Evolutionary conservation across 2,329 filamentous ascomycete species (phyloP).

Genomic region (Sporothrix dimorphospora): DNA sequence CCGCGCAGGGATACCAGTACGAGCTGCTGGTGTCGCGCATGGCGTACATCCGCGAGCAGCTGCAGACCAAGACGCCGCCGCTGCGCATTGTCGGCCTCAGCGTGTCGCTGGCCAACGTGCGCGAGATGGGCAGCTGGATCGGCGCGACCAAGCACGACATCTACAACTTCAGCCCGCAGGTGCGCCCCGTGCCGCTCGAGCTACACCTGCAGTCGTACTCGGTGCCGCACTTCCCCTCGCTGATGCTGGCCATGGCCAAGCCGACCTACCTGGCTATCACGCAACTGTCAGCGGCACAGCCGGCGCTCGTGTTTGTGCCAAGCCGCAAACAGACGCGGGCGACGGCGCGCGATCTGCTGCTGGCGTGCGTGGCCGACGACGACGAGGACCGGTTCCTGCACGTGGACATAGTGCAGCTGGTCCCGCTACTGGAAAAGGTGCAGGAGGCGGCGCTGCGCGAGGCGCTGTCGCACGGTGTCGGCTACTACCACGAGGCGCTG

Average conservation of each 20-base stretch:
- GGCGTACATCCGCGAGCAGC: slow-evolving; percentile 91
- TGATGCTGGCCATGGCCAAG: slow-evolving; percentile 98
- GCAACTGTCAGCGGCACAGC: slow-evolving; percentile 85
- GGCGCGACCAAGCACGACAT: slow-evolving; percentile 97
- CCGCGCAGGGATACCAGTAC: slow-evolving; percentile 83
- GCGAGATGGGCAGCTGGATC: slow-evolving; percentile 96
- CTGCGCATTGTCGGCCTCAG: slow-evolving; percentile 88
- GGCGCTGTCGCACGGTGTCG: slow-evolving; percentile 89
- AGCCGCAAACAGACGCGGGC: slow-evolving; percentile 89
- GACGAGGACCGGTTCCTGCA: slow-evolving; percentile 94
- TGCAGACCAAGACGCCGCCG: slow-evolving; percentile 73
- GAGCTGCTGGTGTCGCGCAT: slow-evolving; percentile 97
- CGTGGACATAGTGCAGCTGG: slow-evolving; percentile 74
- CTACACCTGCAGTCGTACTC: slow-evolving; percentile 94
- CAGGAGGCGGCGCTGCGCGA: slow-evolving; percentile 87
- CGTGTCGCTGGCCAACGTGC: slow-evolving; percentile 88
- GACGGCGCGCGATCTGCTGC: slow-evolving; percentile 83
- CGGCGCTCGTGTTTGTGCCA: slow-evolving; percentile 88
- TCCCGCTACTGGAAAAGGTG: slow-evolving; percentile 78
- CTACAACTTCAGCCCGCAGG: slow-evolving; percentile 96
- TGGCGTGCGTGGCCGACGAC: slow-evolving; percentile 85
- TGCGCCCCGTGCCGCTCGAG: slow-evolving; percentile 85
- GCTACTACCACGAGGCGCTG: slow-evolving; percentile 95
- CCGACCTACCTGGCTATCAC: slow-evolving; percentile 88
- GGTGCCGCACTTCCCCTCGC: slow-evolving; percentile 93